phyloP scores from a whole-genome alignment of 75 land plant genomes.

The Pseudotsuga menziesii region DNA sequence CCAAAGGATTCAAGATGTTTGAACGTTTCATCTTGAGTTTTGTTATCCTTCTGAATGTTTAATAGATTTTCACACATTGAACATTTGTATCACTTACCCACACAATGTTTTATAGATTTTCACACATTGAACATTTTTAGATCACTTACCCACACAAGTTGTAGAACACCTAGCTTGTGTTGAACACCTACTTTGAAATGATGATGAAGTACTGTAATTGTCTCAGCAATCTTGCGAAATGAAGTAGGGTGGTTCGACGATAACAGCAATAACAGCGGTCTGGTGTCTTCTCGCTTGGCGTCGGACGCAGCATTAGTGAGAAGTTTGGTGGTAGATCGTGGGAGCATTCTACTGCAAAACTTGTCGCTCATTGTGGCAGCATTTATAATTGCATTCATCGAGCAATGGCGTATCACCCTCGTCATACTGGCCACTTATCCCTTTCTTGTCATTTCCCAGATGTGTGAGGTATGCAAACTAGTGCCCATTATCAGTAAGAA shows the following conservation, averaged over 20 bases:
- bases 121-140: too few species aligned
- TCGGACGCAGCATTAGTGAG: constrained; percentile 79
- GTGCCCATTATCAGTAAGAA: background rate
- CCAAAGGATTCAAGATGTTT: too few species aligned
- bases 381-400: constrained; percentile 72
- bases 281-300: constrained; percentile 74
- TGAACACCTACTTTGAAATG: too few species aligned
- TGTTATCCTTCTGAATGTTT: too few species aligned
- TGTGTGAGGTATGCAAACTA: constrained; percentile 63
- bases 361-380: constrained; percentile 61
- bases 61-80: too few species aligned
- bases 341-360: constrained; percentile 77
- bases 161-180: too few species aligned
- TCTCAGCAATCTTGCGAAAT: constrained; percentile 78
- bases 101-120: too few species aligned
- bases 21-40: too few species aligned
- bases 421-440: constrained; percentile 86
- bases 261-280: constrained; percentile 63
- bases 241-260: constrained; percentile 97
- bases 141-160: too few species aligned
- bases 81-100: too few species aligned
- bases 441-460: constrained; percentile 64
- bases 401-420: constrained; percentile 84
- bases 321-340: constrained; percentile 72
- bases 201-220: background rate